Conservation (phyloP, 192 early-diverging fungal genomes). For the Linnemannia hyalina region DNA sequence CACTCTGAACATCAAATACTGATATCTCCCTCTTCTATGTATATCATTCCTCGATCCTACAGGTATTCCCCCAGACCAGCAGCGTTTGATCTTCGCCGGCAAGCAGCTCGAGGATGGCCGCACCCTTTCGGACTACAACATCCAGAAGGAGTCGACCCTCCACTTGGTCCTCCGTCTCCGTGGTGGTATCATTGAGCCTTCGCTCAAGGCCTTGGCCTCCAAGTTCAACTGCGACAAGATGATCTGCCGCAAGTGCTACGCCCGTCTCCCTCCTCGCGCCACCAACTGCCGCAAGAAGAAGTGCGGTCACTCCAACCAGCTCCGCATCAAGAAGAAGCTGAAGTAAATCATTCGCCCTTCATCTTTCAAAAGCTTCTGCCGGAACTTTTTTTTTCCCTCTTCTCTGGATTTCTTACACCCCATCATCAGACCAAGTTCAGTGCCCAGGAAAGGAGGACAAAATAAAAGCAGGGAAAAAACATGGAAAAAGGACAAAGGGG, state of each 20-base stretch:
- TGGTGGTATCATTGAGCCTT: conserved; percentile 99
- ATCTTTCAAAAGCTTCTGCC: background rate
- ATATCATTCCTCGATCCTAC: background rate
- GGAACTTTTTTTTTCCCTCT: background rate
- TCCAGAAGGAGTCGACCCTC: conserved; percentile 99
- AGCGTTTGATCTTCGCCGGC: conserved; percentile 99
- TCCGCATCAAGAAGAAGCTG: conserved; percentile 99
- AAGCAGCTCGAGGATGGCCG: conserved; percentile 99
- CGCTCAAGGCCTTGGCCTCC: conserved; percentile 97
- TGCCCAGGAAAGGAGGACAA: background rate
- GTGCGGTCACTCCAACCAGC: conserved; percentile 99
- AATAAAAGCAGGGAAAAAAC: background rate
- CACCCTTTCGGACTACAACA: conserved; percentile 99
- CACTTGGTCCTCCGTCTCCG: conserved; percentile 97
- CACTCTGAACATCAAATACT: background rate
- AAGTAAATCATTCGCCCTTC: conserved; percentile 71
- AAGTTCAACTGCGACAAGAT: conserved; percentile 99
- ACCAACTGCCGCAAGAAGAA: conserved; percentile 99
- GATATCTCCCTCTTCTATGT: background rate
- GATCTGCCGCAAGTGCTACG: conserved; percentile 99
- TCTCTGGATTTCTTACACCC: background rate
- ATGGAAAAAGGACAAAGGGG: conserved; percentile 5
- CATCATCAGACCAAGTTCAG: no score
- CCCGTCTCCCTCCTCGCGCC: conserved; percentile 98
- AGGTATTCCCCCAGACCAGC: conserved; percentile 99